Evolutionary conservation across 768 basidiomycete species (phyloP), one percentile per base, ranked within the genome.

Genomic region (Psilocybe subaeruginosa): DNA sequence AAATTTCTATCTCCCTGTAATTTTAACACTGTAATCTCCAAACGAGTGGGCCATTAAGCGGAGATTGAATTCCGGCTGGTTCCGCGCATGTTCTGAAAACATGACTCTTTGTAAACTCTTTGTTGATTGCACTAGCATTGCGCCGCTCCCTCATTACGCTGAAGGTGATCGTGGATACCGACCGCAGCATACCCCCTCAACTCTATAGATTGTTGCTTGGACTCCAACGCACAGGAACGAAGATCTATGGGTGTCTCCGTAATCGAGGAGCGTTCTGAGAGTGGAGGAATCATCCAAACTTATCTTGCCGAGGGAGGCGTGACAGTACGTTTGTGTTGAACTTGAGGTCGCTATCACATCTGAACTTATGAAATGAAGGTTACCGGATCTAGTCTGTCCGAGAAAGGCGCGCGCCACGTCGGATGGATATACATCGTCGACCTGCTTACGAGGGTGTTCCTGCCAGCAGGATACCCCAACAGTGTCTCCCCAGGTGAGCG

Each of bases 381-480:
- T 5, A 43, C 41, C 11, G 33, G 33, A 7, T 35, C 33, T 11
- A 19, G 35, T 2, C 35, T 47, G 8, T 51, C 60, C 4, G 50
- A 29, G 19, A 16, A 53, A 19, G 50, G 43, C 14, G 30, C 30
- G 0, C 29, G 43, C 8, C 3, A 23, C 14, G 4, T 48, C 0
- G 50, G 43, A 11, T 3, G 19, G 6, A 35, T 46, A 47, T 57
- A 62, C 27, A 3, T 62, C 3, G 19, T 54, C 5, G 74, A 77
- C 48, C 68, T 82, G 45, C 60, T 81, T 8, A 73, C 70, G 16
- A 77, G 78, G 56, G 75, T 88, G 30, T 89, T 89, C 62, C 80
- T 88, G 23, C 87, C 87, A 1, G 80, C 83, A 12, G 87, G 87
- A 0, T 89, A 86, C 63, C 88, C 88, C 2, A 69, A 75, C 6